These are phyloP conservation scores for Neurospora sp. DNA, from an alignment of 495 filamentous ascomycete species.

Conservation along the genomic window DNA sequence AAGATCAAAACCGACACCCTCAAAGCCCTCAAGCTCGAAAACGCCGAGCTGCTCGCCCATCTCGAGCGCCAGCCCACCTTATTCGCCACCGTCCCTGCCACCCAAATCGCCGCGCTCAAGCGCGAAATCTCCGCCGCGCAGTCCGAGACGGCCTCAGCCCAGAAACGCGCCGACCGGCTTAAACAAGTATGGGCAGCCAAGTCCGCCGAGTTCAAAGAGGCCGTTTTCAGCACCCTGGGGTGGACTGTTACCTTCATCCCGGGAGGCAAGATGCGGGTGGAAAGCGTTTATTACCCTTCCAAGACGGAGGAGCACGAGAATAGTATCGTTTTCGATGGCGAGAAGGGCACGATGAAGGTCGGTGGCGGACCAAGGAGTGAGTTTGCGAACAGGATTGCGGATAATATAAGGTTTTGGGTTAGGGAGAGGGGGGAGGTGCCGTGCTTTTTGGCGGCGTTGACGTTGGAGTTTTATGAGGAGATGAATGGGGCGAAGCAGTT, in stretches of 20 bases:
- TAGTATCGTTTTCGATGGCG: slow-evolving; percentile 92
- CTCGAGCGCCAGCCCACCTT: slow-evolving; percentile 44
- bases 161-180: slow-evolving; percentile 74
- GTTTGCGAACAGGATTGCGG: slow-evolving; percentile 75
- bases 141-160: slow-evolving; percentile 63
- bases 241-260: slow-evolving; percentile 91
- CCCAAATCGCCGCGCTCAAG: slow-evolving; percentile 59
- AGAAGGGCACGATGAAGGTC: slow-evolving; percentile 95
- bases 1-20: slow-evolving; percentile 73
- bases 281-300: slow-evolving; percentile 64
- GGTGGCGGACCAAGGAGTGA: slow-evolving; percentile 75
- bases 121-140: slow-evolving; percentile 64
- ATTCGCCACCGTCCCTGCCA: slow-evolving; percentile 55
- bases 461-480: slow-evolving; percentile 85
- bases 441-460: slow-evolving; percentile 81
- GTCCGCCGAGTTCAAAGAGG: slow-evolving; percentile 84
- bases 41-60: slow-evolving; percentile 67
- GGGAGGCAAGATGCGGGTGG: slow-evolving; percentile 82
- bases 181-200: slow-evolving; percentile 86
- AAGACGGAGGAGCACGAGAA: slow-evolving; percentile 65
- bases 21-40: slow-evolving; percentile 66
- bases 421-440: slow-evolving; percentile 83
- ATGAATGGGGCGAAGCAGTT: slow-evolving; percentile 12
- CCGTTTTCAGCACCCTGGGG: slow-evolving; percentile 76
- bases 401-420: slow-evolving; percentile 87